Percentiles rank a stretch among this genome's conserved stretches.
These are phyloP conservation scores for Coniochaeta sp. DNA, from an alignment of 2,329 filamentous ascomycete species.

Conservation along the genomic window DNA sequence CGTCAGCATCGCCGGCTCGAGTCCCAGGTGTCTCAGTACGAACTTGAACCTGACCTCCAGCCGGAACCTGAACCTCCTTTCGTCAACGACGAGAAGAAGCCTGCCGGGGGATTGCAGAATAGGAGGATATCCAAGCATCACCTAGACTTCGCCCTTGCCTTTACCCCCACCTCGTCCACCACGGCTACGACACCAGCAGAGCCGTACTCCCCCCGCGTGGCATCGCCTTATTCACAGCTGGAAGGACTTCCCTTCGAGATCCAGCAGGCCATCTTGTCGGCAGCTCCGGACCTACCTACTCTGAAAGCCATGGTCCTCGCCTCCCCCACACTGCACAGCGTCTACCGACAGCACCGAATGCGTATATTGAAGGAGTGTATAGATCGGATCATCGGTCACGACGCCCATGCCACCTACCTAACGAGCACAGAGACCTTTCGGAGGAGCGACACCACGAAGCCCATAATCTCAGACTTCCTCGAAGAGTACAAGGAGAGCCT, in stretches of 20 bases:
- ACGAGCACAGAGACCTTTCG: background rate
- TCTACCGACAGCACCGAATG: background rate
- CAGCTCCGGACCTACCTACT: background rate
- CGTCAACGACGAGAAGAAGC: no score
- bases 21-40: no score
- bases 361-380: background rate
- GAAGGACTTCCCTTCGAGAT: background rate
- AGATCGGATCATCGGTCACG: background rate
- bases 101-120: no score
- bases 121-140: no score
- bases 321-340: background rate
- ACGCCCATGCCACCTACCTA: background rate
- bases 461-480: background rate
- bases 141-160: no score
- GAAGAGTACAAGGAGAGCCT: background rate
- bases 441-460: background rate
- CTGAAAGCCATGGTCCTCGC: background rate
- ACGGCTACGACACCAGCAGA: background rate
- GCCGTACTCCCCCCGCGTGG: background rate
- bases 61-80: no score
- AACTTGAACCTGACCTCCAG: no score
- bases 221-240: background rate
- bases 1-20: no score
- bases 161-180: background rate
- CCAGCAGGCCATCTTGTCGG: background rate